Evolutionary conservation across 371 early-diverging fungal species (phyloP), one percentile per base, ranked within the genome.

Genomic region (Catenaria anguillulae): DNA sequence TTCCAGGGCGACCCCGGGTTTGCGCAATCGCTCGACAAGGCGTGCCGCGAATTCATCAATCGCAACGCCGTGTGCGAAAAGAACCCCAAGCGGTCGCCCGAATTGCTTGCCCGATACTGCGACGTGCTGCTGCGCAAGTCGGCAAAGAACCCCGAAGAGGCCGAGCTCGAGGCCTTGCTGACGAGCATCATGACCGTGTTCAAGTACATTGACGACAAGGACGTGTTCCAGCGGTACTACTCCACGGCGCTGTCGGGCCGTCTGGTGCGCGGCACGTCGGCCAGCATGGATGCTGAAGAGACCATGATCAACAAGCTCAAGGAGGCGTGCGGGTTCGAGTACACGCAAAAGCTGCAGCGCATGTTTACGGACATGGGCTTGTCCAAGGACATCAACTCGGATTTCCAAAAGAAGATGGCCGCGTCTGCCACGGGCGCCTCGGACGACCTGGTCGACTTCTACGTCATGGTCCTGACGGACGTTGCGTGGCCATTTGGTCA

Each of bases 311-410:
- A 62, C 37, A 64, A 68, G 66, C 65, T 71, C 33, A 72, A 82
- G 75, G 93, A 90, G 62, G 88, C 89, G 19, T 90, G 91, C 67
- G 94, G 94, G 33, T 83, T 84, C 31, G 94, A 95, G 72, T 93
- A 91, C 73, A 92, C 92, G 1, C 78, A 78, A 64, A 92, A 90
- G 70, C 75, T 95, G 55, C 84, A 87, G 70, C 83, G 87, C 61
- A 93, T 95, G 94, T 93, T 93, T 67, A 84, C 83, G 5, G 96
- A 95, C 65, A 87, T 95, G 67, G 78, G 82, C 6, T 65, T 92
- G 8, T 89, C 90, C 68, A 84, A 82, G 65, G 92, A 92, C 62
- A 71, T 93, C 65, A 87, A 90, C 58, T 79, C 80, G 33, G 70
- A 67, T 48, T 89, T 88, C 73, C 75, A 72, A 67, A 78, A 79